A percentile compares a stretch with the other conserved stretches of the same genome.
phyloP scores from a whole-genome alignment of 1,139 yeast species.

The Zygoascus meyerae region DNA sequence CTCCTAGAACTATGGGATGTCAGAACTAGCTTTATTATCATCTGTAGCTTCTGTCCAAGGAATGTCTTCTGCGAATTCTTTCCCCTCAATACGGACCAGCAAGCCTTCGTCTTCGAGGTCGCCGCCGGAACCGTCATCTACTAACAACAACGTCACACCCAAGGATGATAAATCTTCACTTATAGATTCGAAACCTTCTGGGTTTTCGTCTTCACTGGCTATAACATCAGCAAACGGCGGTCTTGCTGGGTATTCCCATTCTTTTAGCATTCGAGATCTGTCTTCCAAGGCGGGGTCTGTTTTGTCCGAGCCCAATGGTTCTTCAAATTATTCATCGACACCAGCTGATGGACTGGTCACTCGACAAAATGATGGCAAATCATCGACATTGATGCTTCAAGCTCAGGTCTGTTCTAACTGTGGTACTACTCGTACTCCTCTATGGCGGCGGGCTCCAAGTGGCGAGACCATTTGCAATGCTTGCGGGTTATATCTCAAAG shows the following conservation, averaged over 20 bases:
- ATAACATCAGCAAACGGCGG: constrained; percentile 6
- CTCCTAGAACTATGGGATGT: constrained; percentile 16
- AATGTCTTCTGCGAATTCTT: background rate
- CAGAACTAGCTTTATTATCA: constrained; percentile 23
- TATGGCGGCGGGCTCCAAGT: constrained; percentile 65
- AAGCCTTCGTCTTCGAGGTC: background rate
- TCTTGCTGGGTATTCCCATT: constrained; percentile 7
- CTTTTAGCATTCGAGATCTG: background rate
- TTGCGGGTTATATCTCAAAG: constrained; percentile 51
- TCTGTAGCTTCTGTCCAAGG: constrained; percentile 19
- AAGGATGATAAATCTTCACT: background rate
- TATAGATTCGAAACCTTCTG: background rate
- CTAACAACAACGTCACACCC: background rate
- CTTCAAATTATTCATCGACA: background rate
- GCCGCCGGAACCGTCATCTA: too few relatives aligned
- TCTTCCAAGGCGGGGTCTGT: background rate
- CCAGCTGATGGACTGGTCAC: background rate
- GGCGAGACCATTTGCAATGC: constrained; percentile 66
- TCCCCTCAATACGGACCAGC: background rate
- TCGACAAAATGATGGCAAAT: background rate
- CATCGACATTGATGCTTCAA: constrained; percentile 10
- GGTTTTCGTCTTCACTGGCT: constrained; percentile 2
- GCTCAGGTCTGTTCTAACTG: constrained; percentile 57
- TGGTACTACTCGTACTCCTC: constrained; percentile 62
- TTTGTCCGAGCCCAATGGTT: background rate